Evolutionary conservation across 768 basidiomycete species (phyloP).

Genomic region (Hygrocybe coccinea): DNA sequence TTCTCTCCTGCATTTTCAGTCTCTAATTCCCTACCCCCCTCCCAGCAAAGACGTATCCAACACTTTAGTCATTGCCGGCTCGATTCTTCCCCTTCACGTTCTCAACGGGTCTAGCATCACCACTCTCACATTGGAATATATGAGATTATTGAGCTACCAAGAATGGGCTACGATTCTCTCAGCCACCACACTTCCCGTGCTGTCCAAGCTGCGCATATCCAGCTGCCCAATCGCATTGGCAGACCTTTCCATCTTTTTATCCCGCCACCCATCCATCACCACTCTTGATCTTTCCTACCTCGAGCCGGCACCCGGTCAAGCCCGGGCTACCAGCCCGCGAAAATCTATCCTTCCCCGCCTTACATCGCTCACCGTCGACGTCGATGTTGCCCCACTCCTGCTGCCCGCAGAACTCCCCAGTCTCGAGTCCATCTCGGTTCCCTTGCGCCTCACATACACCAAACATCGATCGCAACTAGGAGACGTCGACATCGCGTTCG

Average conservation of each 20-base stretch:
- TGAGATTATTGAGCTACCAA: neutral
- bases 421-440: neutral
- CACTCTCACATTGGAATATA: neutral
- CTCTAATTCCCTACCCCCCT: too few relatives aligned
- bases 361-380: neutral
- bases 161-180: neutral
- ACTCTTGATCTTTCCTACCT: slow-evolving; percentile 3
- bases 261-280: slow-evolving; percentile 3
- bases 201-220: neutral
- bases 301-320: neutral
- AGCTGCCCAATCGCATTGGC: neutral
- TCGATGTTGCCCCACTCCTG: neutral
- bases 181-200: neutral
- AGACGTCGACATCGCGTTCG: neutral
- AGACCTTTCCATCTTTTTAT: slow-evolving; percentile 4
- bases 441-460: neutral
- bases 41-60: neutral
- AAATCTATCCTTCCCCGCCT: neutral
- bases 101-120: neutral
- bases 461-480: neutral
- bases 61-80: neutral
- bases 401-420: neutral
- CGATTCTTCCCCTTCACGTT: neutral
- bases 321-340: neutral
- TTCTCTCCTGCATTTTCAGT: too few relatives aligned